These are phyloP conservation scores for Ogataea ganodermae DNA, from an alignment of 805 yeast species.

Conservation along the genomic window DNA sequence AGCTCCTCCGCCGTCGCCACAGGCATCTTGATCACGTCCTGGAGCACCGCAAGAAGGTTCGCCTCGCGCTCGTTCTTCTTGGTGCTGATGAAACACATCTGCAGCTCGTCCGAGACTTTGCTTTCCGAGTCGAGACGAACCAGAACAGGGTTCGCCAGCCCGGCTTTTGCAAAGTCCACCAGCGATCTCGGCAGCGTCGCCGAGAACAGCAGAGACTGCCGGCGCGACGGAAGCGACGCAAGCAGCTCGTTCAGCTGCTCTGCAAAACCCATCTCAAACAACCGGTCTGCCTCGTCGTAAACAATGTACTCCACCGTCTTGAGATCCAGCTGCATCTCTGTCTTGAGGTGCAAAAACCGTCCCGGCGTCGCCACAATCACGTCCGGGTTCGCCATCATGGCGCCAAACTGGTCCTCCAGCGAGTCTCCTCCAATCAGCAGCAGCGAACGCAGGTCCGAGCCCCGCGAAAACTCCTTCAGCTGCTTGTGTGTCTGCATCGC, in stretches of 20 bases:
- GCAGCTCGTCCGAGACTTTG: slow-evolving; percentile 85
- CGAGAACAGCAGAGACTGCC: slow-evolving; percentile 89
- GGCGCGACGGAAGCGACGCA: slow-evolving; percentile 74
- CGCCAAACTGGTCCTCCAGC: slow-evolving; percentile 91
- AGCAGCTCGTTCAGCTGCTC: slow-evolving; percentile 89
- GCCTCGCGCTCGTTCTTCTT: slow-evolving; percentile 91
- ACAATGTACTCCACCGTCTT: slow-evolving; percentile 85
- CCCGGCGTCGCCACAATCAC: slow-evolving; percentile 97
- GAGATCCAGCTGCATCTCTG: slow-evolving; percentile 90
- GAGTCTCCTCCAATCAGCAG: slow-evolving; percentile 97
- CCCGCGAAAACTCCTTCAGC: slow-evolving; percentile 82
- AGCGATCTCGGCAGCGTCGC: slow-evolving; percentile 92
- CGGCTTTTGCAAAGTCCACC: slow-evolving; percentile 97
- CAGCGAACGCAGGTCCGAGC: slow-evolving; percentile 78
- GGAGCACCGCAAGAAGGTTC: slow-evolving; percentile 70
- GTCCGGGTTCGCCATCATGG: slow-evolving; percentile 94
- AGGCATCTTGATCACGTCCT: slow-evolving; percentile 84
- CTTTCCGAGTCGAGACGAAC: slow-evolving; percentile 92
- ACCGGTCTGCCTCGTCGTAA: slow-evolving; percentile 96
- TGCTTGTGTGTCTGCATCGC: slow-evolving; percentile 91
- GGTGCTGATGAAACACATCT: slow-evolving; percentile 82
- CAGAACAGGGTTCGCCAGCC: slow-evolving; percentile 86
- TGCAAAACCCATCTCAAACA: slow-evolving; percentile 94
- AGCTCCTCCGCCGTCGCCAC: slow-evolving; percentile 71
- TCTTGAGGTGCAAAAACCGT: slow-evolving; percentile 90